These are phyloP conservation scores for Pseudogymnoascus sp. DNA, from an alignment of 2,329 filamentous ascomycete species.

Conservation along the genomic window DNA sequence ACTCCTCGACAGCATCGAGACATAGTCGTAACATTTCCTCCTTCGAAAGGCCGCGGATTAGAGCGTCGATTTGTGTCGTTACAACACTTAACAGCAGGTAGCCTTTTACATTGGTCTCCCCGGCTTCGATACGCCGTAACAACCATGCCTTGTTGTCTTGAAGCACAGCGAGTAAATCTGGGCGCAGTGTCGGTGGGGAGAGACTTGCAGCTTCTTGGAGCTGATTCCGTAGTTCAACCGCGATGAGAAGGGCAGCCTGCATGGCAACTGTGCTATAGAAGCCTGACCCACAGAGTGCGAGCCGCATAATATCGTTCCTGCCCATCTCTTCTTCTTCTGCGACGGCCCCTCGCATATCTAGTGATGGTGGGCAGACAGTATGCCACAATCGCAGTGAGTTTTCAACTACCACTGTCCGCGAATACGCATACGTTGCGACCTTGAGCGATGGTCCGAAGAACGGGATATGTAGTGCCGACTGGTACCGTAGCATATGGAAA, in stretches of 20 bases:
- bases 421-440: constrained; percentile 42
- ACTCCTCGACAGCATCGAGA: constrained; percentile 33
- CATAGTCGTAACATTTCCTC: constrained; percentile 31
- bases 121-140: constrained; percentile 31
- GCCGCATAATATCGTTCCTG: constrained; percentile 31
- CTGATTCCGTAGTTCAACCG: constrained; percentile 35
- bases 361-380: constrained; percentile 27
- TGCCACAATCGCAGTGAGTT: constrained; percentile 40
- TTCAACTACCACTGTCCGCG: constrained; percentile 42
- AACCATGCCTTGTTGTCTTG: constrained; percentile 34
- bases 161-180: constrained; percentile 37
- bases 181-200: constrained; percentile 29
- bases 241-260: constrained; percentile 33
- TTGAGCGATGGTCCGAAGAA: constrained; percentile 37
- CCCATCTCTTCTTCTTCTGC: constrained; percentile 7
- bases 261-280: constrained; percentile 33
- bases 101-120: constrained; percentile 39
- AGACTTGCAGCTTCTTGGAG: constrained; percentile 36
- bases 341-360: constrained; percentile 19
- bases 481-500: constrained; percentile 45
- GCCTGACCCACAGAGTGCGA: constrained; percentile 34
- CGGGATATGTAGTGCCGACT: constrained; percentile 48
- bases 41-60: constrained; percentile 31
- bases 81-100: constrained; percentile 31
- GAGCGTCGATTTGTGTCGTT: constrained; percentile 36